A percentile compares a stretch with the other conserved stretches of the same genome.
phyloP scores from a whole-genome alignment of 1,284 basidiomycete species.

The Melampsora larici-populina region DNA sequence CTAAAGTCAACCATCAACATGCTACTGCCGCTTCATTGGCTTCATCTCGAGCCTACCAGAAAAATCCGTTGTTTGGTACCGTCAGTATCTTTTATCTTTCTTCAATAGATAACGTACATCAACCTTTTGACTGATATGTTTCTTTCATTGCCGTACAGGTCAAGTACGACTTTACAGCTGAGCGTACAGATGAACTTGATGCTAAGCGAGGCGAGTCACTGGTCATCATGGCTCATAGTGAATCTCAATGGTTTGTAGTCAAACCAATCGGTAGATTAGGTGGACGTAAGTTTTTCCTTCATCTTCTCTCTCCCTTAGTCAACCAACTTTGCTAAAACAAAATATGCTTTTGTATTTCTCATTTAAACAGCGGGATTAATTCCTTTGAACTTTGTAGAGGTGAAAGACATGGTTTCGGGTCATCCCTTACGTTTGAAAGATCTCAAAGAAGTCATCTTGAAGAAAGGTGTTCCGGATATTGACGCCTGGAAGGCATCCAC shows the following conservation, averaged over 20 bases:
- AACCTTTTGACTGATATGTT: neutral
- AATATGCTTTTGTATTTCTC: neutral
- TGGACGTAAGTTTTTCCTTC: constrained; percentile 21
- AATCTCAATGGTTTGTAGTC: constrained; percentile 56
- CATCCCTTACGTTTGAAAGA: constrained; percentile 56
- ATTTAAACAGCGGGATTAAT: constrained; percentile 73
- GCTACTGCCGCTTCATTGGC: neutral
- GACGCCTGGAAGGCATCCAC: constrained; percentile 98
- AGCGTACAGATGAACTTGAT: constrained; percentile 29
- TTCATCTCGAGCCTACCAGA: neutral
- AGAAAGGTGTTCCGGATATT: constrained; percentile 81
- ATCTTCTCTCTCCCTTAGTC: neutral
- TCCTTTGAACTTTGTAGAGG: constrained; percentile 91
- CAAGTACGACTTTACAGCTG: constrained; percentile 22
- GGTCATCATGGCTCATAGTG: constrained; percentile 60
- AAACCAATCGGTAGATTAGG: constrained; percentile 38
- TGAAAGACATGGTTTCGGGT: constrained; percentile 82
- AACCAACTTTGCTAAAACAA: too few relatives aligned
- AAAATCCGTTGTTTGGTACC: neutral
- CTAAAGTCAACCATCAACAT: constrained; percentile 1
- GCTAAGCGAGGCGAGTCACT: constrained; percentile 50
- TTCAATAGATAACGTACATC: too few relatives aligned
- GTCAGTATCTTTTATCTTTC: neutral
- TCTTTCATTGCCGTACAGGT: constrained; percentile 18
- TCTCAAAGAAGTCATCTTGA: constrained; percentile 73